Percentiles rank a stretch among this genome's conserved stretches.
These are phyloP conservation scores for Diplosphaera chodatii DNA, from an alignment of 139 green algal genomes.

Conservation along the genomic window DNA sequence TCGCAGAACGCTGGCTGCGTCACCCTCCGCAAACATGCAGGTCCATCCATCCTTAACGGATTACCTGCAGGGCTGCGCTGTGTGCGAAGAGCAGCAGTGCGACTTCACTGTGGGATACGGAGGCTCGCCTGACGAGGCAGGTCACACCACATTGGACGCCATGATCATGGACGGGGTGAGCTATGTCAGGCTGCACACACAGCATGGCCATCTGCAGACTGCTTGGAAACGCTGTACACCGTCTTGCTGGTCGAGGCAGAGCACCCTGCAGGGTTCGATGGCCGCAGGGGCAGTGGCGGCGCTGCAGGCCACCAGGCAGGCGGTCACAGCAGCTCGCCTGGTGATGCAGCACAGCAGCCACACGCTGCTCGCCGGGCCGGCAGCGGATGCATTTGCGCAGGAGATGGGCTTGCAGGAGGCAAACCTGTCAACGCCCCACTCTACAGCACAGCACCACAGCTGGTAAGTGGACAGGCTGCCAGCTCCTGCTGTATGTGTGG, in stretches of 20 bases:
- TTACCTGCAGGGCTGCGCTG: slow-evolving; percentile 26
- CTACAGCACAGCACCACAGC: slow-evolving; percentile 1
- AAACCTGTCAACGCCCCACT: slow-evolving; percentile 41
- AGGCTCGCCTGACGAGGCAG: slow-evolving; percentile 53
- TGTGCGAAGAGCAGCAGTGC: slow-evolving; percentile 55
- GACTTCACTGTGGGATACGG: slow-evolving; percentile 69
- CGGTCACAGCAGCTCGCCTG: slow-evolving; percentile 33
- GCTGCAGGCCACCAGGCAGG: slow-evolving; percentile 41
- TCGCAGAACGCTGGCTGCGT: not conserved
- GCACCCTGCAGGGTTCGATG: slow-evolving; percentile 41
- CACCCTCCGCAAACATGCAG: not conserved
- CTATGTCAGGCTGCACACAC: not conserved
- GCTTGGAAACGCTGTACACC: not conserved
- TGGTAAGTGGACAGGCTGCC: slow-evolving; percentile 18
- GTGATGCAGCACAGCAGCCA: slow-evolving; percentile 62
- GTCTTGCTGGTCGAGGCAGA: not conserved
- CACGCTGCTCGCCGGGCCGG: slow-evolving; percentile 50
- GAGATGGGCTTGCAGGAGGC: slow-evolving; percentile 44
- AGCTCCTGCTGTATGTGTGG: not conserved
- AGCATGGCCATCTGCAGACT: not conserved
- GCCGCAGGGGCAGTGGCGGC: slow-evolving; percentile 49
- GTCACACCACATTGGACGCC: slow-evolving; percentile 66
- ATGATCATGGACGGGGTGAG: slow-evolving; percentile 67
- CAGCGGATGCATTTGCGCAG: slow-evolving; percentile 54
- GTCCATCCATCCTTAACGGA: not conserved